phyloP scores from a whole-genome alignment of 2,329 filamentous ascomycete species.

The Microcyclospora pomicola region DNA sequence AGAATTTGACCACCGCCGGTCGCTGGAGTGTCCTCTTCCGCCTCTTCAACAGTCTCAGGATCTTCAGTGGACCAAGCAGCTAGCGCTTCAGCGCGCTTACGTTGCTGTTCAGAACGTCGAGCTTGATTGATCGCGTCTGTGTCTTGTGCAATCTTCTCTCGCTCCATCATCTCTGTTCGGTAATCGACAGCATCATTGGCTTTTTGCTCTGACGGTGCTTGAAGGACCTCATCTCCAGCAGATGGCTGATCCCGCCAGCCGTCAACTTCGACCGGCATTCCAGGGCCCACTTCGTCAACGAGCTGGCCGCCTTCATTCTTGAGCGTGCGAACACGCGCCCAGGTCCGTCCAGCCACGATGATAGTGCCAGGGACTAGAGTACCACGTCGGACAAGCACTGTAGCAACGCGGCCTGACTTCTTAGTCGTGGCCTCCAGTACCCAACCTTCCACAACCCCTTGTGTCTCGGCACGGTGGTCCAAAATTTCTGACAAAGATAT shows the following conservation, averaged over 20 bases:
- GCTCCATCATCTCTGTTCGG: slow-evolving; percentile 56
- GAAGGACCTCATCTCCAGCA: slow-evolving; percentile 76
- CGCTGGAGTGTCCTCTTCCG: slow-evolving; percentile 30
- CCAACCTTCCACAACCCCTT: slow-evolving; percentile 80
- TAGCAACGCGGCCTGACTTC: slow-evolving; percentile 69
- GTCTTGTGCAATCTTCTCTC: slow-evolving; percentile 49
- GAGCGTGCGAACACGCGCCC: slow-evolving; percentile 71
- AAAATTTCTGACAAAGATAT: slow-evolving; percentile 76
- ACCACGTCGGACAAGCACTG: slow-evolving; percentile 75
- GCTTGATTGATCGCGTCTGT: slow-evolving; percentile 65
- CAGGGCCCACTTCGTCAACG: slow-evolving; percentile 63
- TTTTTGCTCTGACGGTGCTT: slow-evolving; percentile 63
- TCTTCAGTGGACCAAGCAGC: slow-evolving; percentile 19
- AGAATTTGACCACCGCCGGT: slow-evolving; percentile 32
- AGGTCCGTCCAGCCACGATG: slow-evolving; percentile 77
- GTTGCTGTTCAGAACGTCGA: slow-evolving; percentile 43
- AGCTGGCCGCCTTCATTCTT: slow-evolving; percentile 70
- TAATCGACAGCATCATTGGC: slow-evolving; percentile 69
- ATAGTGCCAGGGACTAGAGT: slow-evolving; percentile 69
- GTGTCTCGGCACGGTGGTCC: slow-evolving; percentile 68
- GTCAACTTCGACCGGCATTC: slow-evolving; percentile 80
- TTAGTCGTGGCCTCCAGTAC: slow-evolving; percentile 86
- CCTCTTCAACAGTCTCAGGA: slow-evolving; percentile 15
- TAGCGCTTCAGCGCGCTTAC: slow-evolving; percentile 20
- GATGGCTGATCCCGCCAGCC: slow-evolving; percentile 84